Evolutionary conservation across 2,329 filamentous ascomycete species (phyloP), one percentile per base, ranked within the genome.

Genomic region (Camptophora hylomeconis): DNA sequence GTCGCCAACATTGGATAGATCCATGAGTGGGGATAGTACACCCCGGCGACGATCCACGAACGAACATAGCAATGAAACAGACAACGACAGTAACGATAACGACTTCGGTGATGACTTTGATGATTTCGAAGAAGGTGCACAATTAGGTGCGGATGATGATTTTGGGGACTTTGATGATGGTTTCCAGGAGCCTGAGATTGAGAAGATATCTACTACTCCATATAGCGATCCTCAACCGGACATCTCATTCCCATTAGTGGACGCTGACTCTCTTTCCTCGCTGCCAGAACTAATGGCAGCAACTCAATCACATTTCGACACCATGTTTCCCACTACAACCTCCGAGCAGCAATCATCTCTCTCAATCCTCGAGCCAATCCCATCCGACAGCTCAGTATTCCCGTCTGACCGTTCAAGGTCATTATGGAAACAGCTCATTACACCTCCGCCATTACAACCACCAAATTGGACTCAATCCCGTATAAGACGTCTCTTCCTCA

Each of bases 391-490:
- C 20, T 51, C 78, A 24, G 69, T 83, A 28, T 89, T 94, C 55
- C 72, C 82, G 31, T 92, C 82, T 21, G 78, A 84, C 29, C 75
- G 86, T 34, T 92, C 81, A 37, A 75, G 81, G 32, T 94, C 89
- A 0, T 65, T 98, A 18, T 98, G 89, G 89, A 84, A 86, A 21
- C 89, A 98, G 59, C 73, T 98, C 4, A 83, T 94, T 17, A 87
- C 87, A 2, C 87, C 89, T 12, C 89, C 89, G 2, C 86, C 89
- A 2, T 71, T 98, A 20, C 84, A 93, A 47, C 89, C 89, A 5
- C 87, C 89, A 1, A 89, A 98, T 54, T 98, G 89, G 89, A 92
- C 94, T 35, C 82, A 89, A 40, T 93, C 84, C 29, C 81, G 86
- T 28, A 98, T 93, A 45, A 76, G 89, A 30, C 80, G 89, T 16